phyloP scores from a whole-genome alignment of 2,329 filamentous ascomycete species.

The Phaeophleospora eucalypticola region DNA sequence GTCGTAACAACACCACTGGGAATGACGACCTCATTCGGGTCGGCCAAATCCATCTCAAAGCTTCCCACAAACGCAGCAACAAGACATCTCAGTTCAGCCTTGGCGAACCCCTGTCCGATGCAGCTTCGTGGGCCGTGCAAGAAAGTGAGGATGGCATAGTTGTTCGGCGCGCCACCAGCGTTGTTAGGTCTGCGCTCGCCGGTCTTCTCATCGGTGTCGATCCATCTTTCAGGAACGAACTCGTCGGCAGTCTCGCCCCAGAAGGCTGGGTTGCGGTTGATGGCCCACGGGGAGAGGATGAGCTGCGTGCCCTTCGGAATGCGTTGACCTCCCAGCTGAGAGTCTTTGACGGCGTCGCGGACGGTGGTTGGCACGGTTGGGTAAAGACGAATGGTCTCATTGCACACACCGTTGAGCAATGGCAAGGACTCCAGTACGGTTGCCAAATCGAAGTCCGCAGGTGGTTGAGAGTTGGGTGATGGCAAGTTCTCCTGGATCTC shows the following conservation, averaged over 20 bases:
- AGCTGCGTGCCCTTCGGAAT: slow-evolving; percentile 39
- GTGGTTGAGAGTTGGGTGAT: slow-evolving; percentile 29
- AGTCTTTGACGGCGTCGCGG: slow-evolving; percentile 41
- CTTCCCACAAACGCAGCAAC: slow-evolving; percentile 27
- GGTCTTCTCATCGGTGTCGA: slow-evolving; percentile 33
- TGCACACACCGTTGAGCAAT: slow-evolving; percentile 45
- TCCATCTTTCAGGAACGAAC: slow-evolving; percentile 46
- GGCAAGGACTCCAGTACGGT: slow-evolving; percentile 41
- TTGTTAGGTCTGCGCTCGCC: slow-evolving; percentile 34
- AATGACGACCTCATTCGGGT: slow-evolving; percentile 24
- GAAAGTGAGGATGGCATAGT: slow-evolving; percentile 24
- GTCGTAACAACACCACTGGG: slow-evolving; percentile 25
- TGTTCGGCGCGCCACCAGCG: slow-evolving; percentile 69
- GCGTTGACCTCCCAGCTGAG: slow-evolving; percentile 36
- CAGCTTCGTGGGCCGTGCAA: slow-evolving; percentile 67
- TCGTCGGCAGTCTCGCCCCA: slow-evolving; percentile 42
- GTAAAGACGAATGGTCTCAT: slow-evolving; percentile 44
- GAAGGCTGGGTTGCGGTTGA: slow-evolving; percentile 39
- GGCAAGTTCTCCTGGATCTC: slow-evolving; percentile 64
- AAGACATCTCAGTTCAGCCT: slow-evolving; percentile 29
- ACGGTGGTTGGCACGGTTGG: slow-evolving; percentile 47
- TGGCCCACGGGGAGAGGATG: slow-evolving; percentile 40
- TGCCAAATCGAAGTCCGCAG: slow-evolving; percentile 32
- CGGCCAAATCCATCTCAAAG: slow-evolving; percentile 25
- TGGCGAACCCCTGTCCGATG: slow-evolving; percentile 73